Evolutionary conservation across 2,329 filamentous ascomycete species (phyloP).

Genomic region (Parafenestella ontariensis): DNA sequence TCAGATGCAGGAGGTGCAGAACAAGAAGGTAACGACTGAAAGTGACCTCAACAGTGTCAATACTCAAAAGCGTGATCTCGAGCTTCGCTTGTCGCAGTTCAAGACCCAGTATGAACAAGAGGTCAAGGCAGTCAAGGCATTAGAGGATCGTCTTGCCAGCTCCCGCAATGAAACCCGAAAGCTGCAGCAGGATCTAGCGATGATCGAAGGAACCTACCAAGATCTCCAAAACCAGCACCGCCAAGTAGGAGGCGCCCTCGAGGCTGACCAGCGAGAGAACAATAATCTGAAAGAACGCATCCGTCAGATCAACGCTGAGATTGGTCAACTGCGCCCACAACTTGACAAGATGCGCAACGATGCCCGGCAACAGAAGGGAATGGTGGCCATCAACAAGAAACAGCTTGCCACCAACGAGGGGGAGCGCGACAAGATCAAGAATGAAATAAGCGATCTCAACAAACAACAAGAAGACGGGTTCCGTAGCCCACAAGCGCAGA

Average conservation of each 20-base stretch:
- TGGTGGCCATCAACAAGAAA: conserved; percentile 98
- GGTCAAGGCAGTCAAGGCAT: conserved; percentile 79
- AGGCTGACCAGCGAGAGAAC: conserved; percentile 91
- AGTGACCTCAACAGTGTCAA: conserved; percentile 81
- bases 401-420: conserved; percentile 88
- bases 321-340: conserved; percentile 83
- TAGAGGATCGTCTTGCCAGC: conserved; percentile 81
- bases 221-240: conserved; percentile 85
- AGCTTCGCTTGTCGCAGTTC: conserved; percentile 84
- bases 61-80: conserved; percentile 91
- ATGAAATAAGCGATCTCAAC: conserved; percentile 74
- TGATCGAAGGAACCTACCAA: conserved; percentile 79
- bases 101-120: conserved; percentile 92
- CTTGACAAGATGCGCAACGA: conserved; percentile 93
- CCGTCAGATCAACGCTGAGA: conserved; percentile 79
- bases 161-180: conserved; percentile 84
- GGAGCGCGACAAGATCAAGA: conserved; percentile 86
- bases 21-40: conserved; percentile 79
- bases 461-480: conserved; percentile 65
- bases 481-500: conserved; percentile 41
- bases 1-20: conserved; percentile 93
- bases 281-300: conserved; percentile 85
- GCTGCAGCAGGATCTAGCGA: conserved; percentile 81
- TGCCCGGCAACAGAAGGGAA: conserved; percentile 91
- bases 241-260: conserved; percentile 74